A percentile compares a stretch with the other conserved stretches of the same genome.
Conservation (phyloP, 2,329 filamentous ascomycete species). For the Monilinia vaccinii-corymbosi region DNA sequence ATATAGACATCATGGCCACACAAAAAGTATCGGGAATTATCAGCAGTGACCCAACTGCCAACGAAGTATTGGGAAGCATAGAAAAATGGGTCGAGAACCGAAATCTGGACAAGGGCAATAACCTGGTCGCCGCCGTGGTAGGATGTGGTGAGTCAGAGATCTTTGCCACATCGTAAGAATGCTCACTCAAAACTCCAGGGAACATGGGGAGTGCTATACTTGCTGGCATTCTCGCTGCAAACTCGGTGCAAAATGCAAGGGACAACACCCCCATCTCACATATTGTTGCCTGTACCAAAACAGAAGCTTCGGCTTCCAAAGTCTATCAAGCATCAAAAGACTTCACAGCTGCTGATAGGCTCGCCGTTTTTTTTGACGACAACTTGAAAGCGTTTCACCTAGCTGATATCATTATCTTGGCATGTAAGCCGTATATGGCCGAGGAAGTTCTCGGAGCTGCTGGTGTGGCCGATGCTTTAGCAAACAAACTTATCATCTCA, state of each 20-base stretch:
- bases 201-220: conserved; percentile 8
- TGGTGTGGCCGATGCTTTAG: conserved; percentile 6
- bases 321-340: conserved; percentile 2
- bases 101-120: not conserved
- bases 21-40: not conserved
- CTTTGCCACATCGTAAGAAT: not conserved
- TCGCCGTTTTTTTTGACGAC: conserved; percentile 1
- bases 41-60: not conserved
- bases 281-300: conserved; percentile 8
- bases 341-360: not conserved
- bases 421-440: conserved; percentile 10
- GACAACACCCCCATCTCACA: conserved; percentile 7
- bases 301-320: conserved; percentile 2
- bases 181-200: conserved; percentile 1
- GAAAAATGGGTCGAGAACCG: not conserved
- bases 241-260: not conserved
- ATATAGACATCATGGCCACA: not conserved
- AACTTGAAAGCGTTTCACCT: conserved; percentile 4
- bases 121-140: conserved; percentile 4
- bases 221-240: conserved; percentile 1
- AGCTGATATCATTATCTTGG: conserved; percentile 5
- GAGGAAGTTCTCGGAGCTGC: conserved; percentile 2
- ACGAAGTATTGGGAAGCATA: not conserved
- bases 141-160: conserved; percentile 9
- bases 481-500: conserved; percentile 10